Conservation (phyloP, 2,329 filamentous ascomycete species). For the Colletotrichum sp. region DNA sequence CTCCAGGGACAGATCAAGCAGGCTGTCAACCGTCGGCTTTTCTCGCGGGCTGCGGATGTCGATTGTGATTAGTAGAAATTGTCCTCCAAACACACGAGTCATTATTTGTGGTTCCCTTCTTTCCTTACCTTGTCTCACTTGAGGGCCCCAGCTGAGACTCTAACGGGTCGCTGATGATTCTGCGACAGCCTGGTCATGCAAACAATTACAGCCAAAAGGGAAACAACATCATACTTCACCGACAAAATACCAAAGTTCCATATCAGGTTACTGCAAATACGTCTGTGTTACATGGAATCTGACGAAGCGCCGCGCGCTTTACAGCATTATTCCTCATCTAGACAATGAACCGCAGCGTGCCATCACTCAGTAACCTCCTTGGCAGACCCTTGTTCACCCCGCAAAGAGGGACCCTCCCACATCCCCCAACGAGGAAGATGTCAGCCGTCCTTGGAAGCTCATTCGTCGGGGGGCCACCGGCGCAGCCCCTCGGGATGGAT, state of each 20-base stretch:
- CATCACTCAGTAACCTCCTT: conserved; percentile 7
- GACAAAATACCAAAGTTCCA: background rate
- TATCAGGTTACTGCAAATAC: too few relatives aligned
- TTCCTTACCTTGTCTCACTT: background rate
- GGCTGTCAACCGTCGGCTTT: too few relatives aligned
- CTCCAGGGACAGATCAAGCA: too few relatives aligned
- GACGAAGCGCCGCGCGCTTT: background rate
- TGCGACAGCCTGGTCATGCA: background rate
- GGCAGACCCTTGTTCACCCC: background rate
- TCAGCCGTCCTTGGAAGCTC: background rate
- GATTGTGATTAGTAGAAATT: background rate
- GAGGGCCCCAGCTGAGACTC: background rate
- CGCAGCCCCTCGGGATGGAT: background rate
- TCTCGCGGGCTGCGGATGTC: too few relatives aligned
- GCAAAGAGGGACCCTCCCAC: background rate
- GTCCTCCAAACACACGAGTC: background rate
- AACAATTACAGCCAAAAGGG: background rate
- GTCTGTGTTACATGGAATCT: background rate
- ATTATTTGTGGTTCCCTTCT: background rate
- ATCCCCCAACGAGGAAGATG: background rate
- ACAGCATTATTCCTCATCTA: background rate
- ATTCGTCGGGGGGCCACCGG: background rate
- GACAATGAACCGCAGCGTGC: background rate
- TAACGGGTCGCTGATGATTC: background rate
- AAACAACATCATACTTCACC: background rate